Evolutionary conservation across 345 rosid genomes (phyloP), one percentile per base, ranked within the genome.

Genomic region (Eucalyptus marginata): DNA sequence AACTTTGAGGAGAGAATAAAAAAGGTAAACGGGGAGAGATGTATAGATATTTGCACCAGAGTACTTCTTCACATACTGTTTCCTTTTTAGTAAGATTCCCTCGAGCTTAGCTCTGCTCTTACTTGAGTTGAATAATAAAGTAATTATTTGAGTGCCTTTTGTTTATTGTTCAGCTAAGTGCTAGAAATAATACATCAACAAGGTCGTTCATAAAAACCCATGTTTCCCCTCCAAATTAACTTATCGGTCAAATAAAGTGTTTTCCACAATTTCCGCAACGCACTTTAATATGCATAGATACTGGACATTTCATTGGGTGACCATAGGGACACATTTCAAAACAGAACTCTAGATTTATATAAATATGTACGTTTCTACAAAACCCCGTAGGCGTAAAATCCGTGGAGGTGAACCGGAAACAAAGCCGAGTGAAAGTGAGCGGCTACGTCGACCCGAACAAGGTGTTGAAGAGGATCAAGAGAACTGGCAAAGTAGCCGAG

Each of bases 401-500:
- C 2, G 96, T 96, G 62, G 96, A 95, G 76, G 96, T 96, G 89
- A 93, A 80, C 88, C 88, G 98, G 59, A 96, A 94, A 54, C 94
- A 93, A 80, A 94, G 92, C 92, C 86, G 92, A 87, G 96, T 96
- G 36, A 91, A 86, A 3, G 98, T 96, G 10, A 93, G 88, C 9
- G 98, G 98, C 13, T 58, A 93, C 58, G 93, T 95, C 25, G 98
- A 96, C 54, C 92, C 96, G 27, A 95, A 93, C 95, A 94, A 92
- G 92, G 98, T 96, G 87, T 86, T 96, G 88, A 95, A 92, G 92
- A 94, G 91, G 88, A 94, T 96, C 89, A 95, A 93, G 90, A 93
- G 93, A 87, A 96, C 96, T 1, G 98, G 98, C 1, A 96, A 96
- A 87, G 89, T 90, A 86, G 98, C 97, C 10, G 98, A 96, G 87